Conservation (phyloP, 352 stramenopile species). For the Phytophthora melonis region DNA sequence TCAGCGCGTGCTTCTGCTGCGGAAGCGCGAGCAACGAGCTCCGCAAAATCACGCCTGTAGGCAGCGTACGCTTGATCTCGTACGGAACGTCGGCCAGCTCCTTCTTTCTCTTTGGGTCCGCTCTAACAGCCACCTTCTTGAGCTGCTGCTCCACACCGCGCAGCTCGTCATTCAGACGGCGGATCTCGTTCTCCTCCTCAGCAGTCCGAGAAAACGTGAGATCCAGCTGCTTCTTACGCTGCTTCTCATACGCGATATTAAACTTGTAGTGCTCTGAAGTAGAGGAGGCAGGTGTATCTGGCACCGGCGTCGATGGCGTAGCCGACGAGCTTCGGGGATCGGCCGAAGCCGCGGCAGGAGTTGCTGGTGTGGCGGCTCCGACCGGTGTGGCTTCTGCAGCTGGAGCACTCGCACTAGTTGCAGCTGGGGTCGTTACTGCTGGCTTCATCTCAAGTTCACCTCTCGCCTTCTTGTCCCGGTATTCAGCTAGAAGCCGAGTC, state of each 20-base stretch:
- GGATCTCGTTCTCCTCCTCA: slow-evolving; percentile 76
- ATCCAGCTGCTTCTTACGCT: slow-evolving; percentile 77
- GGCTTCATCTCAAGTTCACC: slow-evolving; percentile 29
- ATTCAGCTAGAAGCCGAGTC: slow-evolving; percentile 53
- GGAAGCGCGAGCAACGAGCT: slow-evolving; percentile 63
- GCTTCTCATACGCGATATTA: slow-evolving; percentile 75
- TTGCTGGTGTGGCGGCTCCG: slow-evolving; percentile 10
- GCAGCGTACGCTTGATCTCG: slow-evolving; percentile 61
- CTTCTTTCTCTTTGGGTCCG: slow-evolving; percentile 80
- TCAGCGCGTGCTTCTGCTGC: slow-evolving; percentile 60
- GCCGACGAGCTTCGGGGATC: slow-evolving; percentile 11
- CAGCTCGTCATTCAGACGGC: slow-evolving; percentile 64
- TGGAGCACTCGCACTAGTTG: slow-evolving; percentile 3
- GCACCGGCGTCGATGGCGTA: slow-evolving; percentile 17
- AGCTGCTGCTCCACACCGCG: slow-evolving; percentile 69
- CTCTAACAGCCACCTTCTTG: slow-evolving; percentile 69
- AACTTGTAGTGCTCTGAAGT: slow-evolving; percentile 56
- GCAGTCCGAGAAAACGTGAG: slow-evolving; percentile 65
- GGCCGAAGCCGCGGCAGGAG: slow-evolving; percentile 6
- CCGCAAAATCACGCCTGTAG: slow-evolving; percentile 65
- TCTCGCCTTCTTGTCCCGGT: slow-evolving; percentile 39
- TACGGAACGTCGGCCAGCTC: slow-evolving; percentile 70
- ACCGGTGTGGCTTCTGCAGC: slow-evolving; percentile 3
- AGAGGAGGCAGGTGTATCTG: slow-evolving; percentile 14
- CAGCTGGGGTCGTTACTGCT: neutral